A percentile compares a stretch with the other conserved stretches of the same genome.
Conservation (phyloP, 2,329 filamentous ascomycete genomes). For the Didymella segeticola region DNA sequence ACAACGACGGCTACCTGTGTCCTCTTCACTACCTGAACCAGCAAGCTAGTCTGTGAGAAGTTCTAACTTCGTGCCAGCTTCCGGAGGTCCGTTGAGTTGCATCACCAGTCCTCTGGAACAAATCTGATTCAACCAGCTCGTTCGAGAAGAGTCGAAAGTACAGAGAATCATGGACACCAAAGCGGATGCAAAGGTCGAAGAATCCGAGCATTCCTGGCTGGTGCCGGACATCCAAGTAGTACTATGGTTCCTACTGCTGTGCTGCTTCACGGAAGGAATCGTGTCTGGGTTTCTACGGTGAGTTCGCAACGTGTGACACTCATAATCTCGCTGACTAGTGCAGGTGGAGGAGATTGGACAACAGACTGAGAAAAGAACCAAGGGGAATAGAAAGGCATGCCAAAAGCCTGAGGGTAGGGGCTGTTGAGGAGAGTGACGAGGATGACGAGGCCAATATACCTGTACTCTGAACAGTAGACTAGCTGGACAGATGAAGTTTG, state of each 20-base stretch:
- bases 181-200: neutral
- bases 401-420: neutral
- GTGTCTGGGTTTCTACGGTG: conserved; percentile 1
- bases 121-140: neutral
- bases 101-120: neutral
- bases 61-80: neutral
- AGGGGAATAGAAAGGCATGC: neutral
- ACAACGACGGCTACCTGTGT: neutral
- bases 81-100: too few relatives aligned
- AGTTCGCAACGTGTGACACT: neutral
- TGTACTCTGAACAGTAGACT: conserved; percentile 7
- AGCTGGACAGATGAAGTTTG: too few relatives aligned
- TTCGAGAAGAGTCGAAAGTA: neutral
- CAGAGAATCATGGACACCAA: conserved; percentile 2
- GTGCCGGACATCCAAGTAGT: conserved; percentile 8
- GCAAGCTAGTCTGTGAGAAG: neutral
- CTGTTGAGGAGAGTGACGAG: neutral
- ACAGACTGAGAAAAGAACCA: too few relatives aligned
- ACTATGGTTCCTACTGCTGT: conserved; percentile 8
- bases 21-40: neutral
- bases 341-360: neutral
- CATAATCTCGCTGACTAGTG: neutral
- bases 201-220: neutral
- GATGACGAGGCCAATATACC: conserved; percentile 11
- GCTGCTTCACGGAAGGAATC: neutral